Evolutionary conservation across 2,329 filamentous ascomycete species (phyloP), one percentile per base, ranked within the genome.

Genomic region (Rutstroemia sp.): DNA sequence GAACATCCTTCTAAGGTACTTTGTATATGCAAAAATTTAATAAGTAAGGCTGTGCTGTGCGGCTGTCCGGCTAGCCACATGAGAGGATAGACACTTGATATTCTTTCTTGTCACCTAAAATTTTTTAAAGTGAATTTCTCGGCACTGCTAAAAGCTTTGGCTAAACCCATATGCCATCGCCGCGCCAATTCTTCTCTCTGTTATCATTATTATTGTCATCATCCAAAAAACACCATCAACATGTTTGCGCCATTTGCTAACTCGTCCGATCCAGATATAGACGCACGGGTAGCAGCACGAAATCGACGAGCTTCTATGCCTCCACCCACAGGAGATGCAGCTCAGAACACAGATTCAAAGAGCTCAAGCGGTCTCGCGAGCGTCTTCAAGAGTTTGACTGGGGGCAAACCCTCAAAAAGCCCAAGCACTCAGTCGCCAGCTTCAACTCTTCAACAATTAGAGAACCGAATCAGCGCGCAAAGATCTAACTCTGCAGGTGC

Each of bases 321-420:
- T 72, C 79, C 80, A 59, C 76, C 77, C 66, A 73, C 77, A 63
- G 79, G 79, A 74, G 81, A 84, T 74, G 78, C 76, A 65, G 68
- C 73, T 62, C 74, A 76, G 58, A 76, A 77, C 60, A 76, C 78
- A 65, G 82, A 86, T 68, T 73, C 78, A 57, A 79, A 75, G 71
- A 76, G 72, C 65, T 70, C 75, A 42, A 75, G 81, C 60, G 81
- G 80, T 63, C 75, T 86, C 64, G 81, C 80, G 64, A 79, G 80
- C 63, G 82, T 86, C 59, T 82, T 86, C 67, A 83, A 83, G 65
- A 82, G 79, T 63, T 72, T 86, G 64, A 78, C 82, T 49, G 67
- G 68, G 64, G 75, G 75, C 57, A 83, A 77, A 69, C 72, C 78
- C 57, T 75, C 74, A 47, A 83, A 79, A 63, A 76, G 59, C 69